Conservation (phyloP, 345 rosid species). For the Populus deltoides region DNA sequence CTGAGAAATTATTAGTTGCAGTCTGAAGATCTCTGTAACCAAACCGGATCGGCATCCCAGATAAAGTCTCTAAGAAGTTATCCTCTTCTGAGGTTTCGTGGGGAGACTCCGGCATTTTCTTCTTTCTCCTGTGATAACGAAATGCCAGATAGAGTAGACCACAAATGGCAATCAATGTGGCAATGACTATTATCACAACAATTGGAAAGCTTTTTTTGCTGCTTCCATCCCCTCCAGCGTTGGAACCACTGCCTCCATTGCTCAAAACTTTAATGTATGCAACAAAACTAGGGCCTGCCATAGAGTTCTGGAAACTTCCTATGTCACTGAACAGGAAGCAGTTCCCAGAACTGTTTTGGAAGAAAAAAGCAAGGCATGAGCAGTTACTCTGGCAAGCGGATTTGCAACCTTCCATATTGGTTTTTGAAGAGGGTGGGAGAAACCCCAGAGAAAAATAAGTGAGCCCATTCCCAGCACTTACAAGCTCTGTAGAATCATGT, state of each 20-base stretch:
- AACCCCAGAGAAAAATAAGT: conserved; percentile 63
- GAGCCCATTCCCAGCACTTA: conserved; percentile 49
- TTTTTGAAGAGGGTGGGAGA: conserved; percentile 47
- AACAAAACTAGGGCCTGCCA: conserved; percentile 33
- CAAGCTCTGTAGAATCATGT: conserved; percentile 41
- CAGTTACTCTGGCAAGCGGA: conserved; percentile 62
- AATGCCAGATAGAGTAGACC: conserved; percentile 49
- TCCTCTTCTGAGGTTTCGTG: conserved; percentile 68
- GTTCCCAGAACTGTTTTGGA: conserved; percentile 55
- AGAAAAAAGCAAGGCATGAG: conserved; percentile 74
- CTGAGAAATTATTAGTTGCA: conserved; percentile 72
- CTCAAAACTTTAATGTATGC: conserved; percentile 61
- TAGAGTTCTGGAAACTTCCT: conserved; percentile 59
- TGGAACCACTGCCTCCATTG: conserved; percentile 14
- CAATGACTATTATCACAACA: conserved; percentile 50
- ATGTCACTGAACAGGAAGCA: conserved; percentile 72
- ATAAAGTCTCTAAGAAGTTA: conserved; percentile 58
- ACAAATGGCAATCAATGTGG: conserved; percentile 44
- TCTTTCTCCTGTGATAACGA: conserved; percentile 43
- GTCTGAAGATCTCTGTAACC: conserved; percentile 71
- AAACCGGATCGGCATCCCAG: conserved; percentile 81
- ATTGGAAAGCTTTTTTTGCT: conserved; percentile 42
- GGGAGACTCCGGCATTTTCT: conserved; percentile 34
- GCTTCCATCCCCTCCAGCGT: conserved; percentile 29
- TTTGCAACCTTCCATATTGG: conserved; percentile 63